Conservation (phyloP, 441 rosid species). For the Syzygium syzygioides region DNA sequence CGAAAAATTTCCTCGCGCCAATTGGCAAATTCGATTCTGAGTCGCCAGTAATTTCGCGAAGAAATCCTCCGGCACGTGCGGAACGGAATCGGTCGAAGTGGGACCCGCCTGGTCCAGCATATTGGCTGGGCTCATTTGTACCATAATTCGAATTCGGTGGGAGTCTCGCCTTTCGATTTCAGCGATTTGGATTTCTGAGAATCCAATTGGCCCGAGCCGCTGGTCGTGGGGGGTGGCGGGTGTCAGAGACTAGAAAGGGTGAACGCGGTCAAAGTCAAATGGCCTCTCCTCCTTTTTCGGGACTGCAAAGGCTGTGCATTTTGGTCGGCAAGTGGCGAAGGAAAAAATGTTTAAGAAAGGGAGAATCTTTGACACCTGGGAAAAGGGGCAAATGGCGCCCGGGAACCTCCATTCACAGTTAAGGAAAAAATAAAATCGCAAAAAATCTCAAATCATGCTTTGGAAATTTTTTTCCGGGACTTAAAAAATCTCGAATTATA, state of each 20-base stretch:
- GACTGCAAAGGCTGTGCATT: background rate
- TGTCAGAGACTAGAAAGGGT: background rate
- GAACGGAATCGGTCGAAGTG: background rate
- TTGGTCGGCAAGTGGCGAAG: background rate
- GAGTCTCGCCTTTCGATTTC: background rate
- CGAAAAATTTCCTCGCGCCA: background rate
- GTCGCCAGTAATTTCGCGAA: background rate
- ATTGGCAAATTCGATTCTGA: background rate
- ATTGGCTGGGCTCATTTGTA: background rate
- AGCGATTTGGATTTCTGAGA: background rate
- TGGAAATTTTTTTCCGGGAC: too few species aligned
- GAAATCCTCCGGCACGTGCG: background rate
- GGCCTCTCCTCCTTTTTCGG: fast-evolving
- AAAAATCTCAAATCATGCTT: too few species aligned
- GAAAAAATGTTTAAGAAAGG: background rate
- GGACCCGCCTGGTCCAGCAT: background rate
- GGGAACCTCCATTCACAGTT: background rate
- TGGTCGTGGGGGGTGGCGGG: background rate
- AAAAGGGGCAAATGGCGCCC: background rate
- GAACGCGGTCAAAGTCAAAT: too few species aligned
- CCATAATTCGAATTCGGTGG: background rate
- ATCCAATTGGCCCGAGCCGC: background rate
- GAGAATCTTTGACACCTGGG: background rate
- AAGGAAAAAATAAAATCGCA: too few species aligned
- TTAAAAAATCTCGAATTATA: too few species aligned